phyloP scores from a whole-genome alignment of 768 basidiomycete species.

The Pisolithus sp. region DNA sequence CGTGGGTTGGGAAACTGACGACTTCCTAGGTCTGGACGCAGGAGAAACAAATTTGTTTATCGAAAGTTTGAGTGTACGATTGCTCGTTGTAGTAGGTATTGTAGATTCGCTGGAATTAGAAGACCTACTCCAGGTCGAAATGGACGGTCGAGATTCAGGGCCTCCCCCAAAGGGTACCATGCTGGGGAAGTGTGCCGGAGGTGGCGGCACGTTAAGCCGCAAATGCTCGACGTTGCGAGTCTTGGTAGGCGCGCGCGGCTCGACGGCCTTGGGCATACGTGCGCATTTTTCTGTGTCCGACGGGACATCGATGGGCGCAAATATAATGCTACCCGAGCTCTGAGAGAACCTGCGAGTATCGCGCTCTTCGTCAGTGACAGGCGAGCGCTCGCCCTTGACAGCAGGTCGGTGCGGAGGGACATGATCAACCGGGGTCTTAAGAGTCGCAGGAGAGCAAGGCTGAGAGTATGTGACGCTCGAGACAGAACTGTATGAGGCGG shows the following conservation, averaged over 20 bases:
- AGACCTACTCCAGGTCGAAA: neutral
- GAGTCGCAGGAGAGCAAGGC: slow-evolving; percentile 21
- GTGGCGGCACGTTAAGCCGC: slow-evolving; percentile 24
- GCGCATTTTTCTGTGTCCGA: slow-evolving; percentile 17
- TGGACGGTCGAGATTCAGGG: neutral
- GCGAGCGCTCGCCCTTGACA: slow-evolving; percentile 34
- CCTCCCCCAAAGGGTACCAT: slow-evolving; percentile 10
- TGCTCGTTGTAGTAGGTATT: neutral
- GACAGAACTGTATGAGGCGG: slow-evolving; percentile 33
- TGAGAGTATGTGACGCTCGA: slow-evolving; percentile 24
- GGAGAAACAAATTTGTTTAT: slow-evolving; percentile 25
- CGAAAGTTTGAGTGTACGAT: slow-evolving; percentile 15
- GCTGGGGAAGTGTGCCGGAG: slow-evolving; percentile 11
- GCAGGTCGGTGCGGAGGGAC: slow-evolving; percentile 22
- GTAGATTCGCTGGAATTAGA: neutral
- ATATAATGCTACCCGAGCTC: slow-evolving; percentile 18
- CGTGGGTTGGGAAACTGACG: slow-evolving; percentile 4
- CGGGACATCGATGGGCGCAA: slow-evolving; percentile 12
- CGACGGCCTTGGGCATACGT: neutral
- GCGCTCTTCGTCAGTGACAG: slow-evolving; percentile 14
- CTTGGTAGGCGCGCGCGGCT: slow-evolving; percentile 13
- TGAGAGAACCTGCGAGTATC: slow-evolving; percentile 9
- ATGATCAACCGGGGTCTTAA: slow-evolving; percentile 30
- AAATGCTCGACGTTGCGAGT: slow-evolving; percentile 25
- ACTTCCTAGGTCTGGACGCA: slow-evolving; percentile 10